A percentile compares a stretch with the other conserved stretches of the same genome.
These are phyloP conservation scores for Antrodiella citrinella DNA, from an alignment of 768 basidiomycete species.

Conservation along the genomic window DNA sequence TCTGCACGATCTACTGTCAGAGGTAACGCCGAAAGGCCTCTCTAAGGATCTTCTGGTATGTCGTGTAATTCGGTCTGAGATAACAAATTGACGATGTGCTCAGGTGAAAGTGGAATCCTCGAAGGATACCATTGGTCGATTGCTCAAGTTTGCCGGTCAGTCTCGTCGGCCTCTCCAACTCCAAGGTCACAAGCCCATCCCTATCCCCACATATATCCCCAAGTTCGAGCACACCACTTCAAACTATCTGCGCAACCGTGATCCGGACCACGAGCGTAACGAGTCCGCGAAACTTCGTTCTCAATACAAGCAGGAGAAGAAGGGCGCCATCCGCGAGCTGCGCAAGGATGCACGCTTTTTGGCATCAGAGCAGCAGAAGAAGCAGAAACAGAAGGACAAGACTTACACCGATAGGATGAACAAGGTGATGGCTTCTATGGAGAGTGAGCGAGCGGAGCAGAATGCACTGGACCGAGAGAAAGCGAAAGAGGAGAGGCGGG, in stretches of 20 bases:
- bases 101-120: conserved; percentile 43
- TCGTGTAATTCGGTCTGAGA: too few relatives aligned
- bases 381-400: conserved; percentile 78
- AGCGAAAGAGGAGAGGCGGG: conserved; percentile 62
- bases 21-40: conserved; percentile 38
- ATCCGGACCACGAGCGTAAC: conserved; percentile 90
- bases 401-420: conserved; percentile 79
- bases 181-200: conserved; percentile 93
- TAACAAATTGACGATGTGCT: too few relatives aligned
- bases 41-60: conserved; percentile 33
- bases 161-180: conserved; percentile 72
- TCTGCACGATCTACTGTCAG: conserved; percentile 46
- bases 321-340: conserved; percentile 93
- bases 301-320: conserved; percentile 90
- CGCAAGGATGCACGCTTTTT: conserved; percentile 94
- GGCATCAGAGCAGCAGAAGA: conserved; percentile 78
- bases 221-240: conserved; percentile 81
- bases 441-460: conserved; percentile 89
- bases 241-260: conserved; percentile 68
- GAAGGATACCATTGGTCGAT: conserved; percentile 42
- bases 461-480: conserved; percentile 88
- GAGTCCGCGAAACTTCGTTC: conserved; percentile 78
- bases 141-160: conserved; percentile 67
- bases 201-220: conserved; percentile 88
- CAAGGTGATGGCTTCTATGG: conserved; percentile 66